These are phyloP conservation scores for Apiotrichum sp. DNA, from an alignment of 1,284 basidiomycete species.

Conservation along the genomic window DNA sequence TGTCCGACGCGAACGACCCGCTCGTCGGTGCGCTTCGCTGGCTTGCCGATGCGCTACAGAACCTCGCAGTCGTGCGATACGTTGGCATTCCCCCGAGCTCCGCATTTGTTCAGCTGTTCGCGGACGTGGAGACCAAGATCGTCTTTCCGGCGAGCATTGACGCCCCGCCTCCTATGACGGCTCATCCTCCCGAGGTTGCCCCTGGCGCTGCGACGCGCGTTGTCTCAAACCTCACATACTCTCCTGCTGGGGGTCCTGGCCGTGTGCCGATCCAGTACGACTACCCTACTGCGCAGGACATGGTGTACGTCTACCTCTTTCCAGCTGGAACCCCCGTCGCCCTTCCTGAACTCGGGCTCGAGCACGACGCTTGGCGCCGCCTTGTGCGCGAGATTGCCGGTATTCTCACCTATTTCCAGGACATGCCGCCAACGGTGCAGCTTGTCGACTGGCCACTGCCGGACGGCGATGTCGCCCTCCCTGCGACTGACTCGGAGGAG, in stretches of 20 bases:
- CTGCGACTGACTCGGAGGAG: background rate
- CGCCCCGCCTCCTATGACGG: background rate
- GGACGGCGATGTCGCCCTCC: background rate
- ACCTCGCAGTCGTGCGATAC: slow-evolving; percentile 1
- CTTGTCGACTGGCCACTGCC: background rate
- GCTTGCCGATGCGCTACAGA: slow-evolving; percentile 1
- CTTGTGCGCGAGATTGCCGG: background rate
- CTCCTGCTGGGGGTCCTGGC: background rate
- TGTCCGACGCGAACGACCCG: background rate
- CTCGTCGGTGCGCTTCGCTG: background rate
- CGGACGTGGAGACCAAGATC: background rate
- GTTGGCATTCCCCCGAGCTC: background rate
- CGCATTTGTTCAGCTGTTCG: background rate
- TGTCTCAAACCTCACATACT: background rate
- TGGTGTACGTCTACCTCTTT: background rate
- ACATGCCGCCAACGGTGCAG: background rate
- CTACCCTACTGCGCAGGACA: background rate
- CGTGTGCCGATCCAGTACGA: slow-evolving; percentile 1
- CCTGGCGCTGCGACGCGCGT: background rate
- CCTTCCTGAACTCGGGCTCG: background rate
- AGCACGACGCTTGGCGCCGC: background rate
- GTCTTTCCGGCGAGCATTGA: background rate
- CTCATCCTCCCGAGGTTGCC: background rate
- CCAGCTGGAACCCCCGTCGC: too few species aligned
- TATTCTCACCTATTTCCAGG: background rate